Evolutionary conservation across 257 asterid species (phyloP).

Genomic region (Capsicum rhomboideum): DNA sequence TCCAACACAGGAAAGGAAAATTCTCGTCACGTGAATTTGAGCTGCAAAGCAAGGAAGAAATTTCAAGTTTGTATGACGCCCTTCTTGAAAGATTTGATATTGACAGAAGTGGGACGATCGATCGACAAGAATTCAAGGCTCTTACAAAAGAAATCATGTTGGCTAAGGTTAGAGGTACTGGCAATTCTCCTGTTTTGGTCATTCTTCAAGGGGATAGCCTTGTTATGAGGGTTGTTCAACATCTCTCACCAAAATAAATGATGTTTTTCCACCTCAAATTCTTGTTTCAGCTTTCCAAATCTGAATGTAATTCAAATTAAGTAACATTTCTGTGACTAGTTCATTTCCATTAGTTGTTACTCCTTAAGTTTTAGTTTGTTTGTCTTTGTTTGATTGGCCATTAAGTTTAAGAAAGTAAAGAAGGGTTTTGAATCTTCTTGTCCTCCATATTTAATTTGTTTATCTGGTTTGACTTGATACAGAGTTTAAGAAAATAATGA

Average conservation of each 20-base stretch:
- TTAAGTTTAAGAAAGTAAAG: not conserved
- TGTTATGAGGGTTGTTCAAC: conserved; percentile 57
- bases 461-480: not conserved
- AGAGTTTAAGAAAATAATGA: not conserved
- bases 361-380: not conserved
- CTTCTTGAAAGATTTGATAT: conserved; percentile 40
- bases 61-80: conserved; percentile 25
- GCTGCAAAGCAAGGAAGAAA: conserved; percentile 53
- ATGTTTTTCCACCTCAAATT: not conserved
- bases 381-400: not conserved
- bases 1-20: conserved; percentile 37
- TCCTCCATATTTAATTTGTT: not conserved
- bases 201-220: conserved; percentile 64
- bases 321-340: not conserved
- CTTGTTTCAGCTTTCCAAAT: too few relatives aligned
- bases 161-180: conserved; percentile 64
- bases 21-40: conserved; percentile 35
- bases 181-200: conserved; percentile 42
- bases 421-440: not conserved
- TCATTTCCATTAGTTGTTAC: not conserved
- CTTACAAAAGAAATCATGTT: conserved; percentile 50
- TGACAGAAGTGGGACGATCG: conserved; percentile 34
- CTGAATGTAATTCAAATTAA: not conserved
- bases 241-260: not conserved
- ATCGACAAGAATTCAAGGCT: conserved; percentile 25